These are phyloP conservation scores for Leptographium wingfieldii DNA, from an alignment of 2,329 filamentous ascomycete species.

Conservation along the genomic window DNA sequence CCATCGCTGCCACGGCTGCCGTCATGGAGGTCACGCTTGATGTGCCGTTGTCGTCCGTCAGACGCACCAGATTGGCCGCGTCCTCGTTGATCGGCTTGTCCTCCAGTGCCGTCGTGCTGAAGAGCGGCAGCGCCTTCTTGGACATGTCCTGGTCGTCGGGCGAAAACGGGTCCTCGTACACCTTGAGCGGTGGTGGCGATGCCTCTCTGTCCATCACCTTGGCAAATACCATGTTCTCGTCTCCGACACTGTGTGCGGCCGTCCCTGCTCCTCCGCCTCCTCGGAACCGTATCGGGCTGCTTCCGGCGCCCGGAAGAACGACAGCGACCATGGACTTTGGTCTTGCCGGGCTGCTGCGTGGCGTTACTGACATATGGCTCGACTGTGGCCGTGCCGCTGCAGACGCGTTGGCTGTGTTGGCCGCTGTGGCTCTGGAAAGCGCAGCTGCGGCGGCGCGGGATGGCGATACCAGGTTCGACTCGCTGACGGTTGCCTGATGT, in stretches of 20 bases:
- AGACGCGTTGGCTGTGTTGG: background rate
- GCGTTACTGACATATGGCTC: background rate
- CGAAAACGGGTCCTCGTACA: slow-evolving; percentile 51
- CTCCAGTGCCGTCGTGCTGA: slow-evolving; percentile 37
- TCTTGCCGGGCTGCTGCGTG: slow-evolving; percentile 20
- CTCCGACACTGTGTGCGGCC: slow-evolving; percentile 17
- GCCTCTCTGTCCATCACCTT: slow-evolving; percentile 11
- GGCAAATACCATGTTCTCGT: slow-evolving; percentile 32
- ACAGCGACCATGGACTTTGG: slow-evolving; percentile 7
- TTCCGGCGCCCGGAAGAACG: background rate
- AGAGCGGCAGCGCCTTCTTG: slow-evolving; percentile 27
- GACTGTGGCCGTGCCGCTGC: background rate
- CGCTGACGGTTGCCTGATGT: slow-evolving; percentile 36
- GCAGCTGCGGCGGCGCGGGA: slow-evolving; percentile 16
- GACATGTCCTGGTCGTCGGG: slow-evolving; percentile 31
- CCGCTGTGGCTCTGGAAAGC: slow-evolving; percentile 11
- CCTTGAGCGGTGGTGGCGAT: slow-evolving; percentile 32
- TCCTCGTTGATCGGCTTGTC: slow-evolving; percentile 50
- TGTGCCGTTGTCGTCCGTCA: background rate
- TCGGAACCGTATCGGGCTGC: background rate
- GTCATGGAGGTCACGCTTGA: background rate
- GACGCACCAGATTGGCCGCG: slow-evolving; percentile 21
- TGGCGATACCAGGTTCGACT: slow-evolving; percentile 36
- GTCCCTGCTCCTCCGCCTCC: background rate
- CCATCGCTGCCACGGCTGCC: slow-evolving; percentile 1